Evolutionary conservation across 2,329 filamentous ascomycete species (phyloP).

Genomic region (Monosporascus sp.): DNA sequence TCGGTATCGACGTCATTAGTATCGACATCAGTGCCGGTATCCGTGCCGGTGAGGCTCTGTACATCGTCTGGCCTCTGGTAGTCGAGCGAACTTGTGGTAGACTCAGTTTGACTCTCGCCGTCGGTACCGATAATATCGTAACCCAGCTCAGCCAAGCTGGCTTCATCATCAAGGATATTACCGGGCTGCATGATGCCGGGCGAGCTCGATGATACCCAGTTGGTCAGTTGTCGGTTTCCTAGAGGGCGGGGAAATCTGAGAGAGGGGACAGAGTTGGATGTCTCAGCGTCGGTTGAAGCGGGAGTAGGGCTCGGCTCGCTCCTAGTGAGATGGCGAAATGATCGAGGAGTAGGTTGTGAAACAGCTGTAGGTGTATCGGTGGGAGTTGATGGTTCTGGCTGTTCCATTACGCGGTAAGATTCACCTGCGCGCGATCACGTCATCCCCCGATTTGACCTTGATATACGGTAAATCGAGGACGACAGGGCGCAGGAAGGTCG

Average conservation of each 20-base stretch:
- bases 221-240: slow-evolving; percentile 50
- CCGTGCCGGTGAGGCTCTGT: slow-evolving; percentile 37
- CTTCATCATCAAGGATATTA: slow-evolving; percentile 38
- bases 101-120: slow-evolving; percentile 48
- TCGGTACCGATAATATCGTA: slow-evolving; percentile 54
- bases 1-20: slow-evolving; percentile 38
- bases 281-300: slow-evolving; percentile 13
- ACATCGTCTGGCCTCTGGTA: slow-evolving; percentile 45
- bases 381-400: slow-evolving; percentile 24
- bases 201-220: slow-evolving; percentile 54
- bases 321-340: slow-evolving; percentile 11
- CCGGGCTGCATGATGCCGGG: slow-evolving; percentile 50
- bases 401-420: slow-evolving; percentile 47
- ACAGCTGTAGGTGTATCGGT: slow-evolving; percentile 21
- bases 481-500: slow-evolving; percentile 16
- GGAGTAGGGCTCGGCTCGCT: slow-evolving; percentile 23
- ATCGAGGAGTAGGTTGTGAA: slow-evolving; percentile 11
- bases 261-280: slow-evolving; percentile 37
- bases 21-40: slow-evolving; percentile 41
- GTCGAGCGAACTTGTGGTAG: slow-evolving; percentile 42
- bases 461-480: slow-evolving; percentile 20
- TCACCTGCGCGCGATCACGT: slow-evolving; percentile 28
- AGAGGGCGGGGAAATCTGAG: slow-evolving; percentile 53
- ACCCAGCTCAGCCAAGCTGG: slow-evolving; percentile 49
- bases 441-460: slow-evolving; percentile 29